These are phyloP conservation scores for Alternaria sp. DNA, from an alignment of 2,329 filamentous ascomycete genomes.

Conservation along the genomic window DNA sequence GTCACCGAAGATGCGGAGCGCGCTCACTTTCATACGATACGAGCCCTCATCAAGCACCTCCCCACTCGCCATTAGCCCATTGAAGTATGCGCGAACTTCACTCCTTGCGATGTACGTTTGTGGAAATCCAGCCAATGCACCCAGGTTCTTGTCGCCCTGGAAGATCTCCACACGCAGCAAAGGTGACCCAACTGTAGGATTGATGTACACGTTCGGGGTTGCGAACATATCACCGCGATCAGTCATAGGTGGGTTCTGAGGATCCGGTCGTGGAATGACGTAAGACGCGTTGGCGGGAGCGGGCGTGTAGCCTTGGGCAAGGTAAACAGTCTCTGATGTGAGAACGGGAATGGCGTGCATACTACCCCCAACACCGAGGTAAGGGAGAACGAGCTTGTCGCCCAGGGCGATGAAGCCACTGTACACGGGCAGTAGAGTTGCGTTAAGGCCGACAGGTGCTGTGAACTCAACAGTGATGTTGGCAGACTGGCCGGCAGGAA, in stretches of 20 bases:
- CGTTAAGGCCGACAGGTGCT: conserved; percentile 10
- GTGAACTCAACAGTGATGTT: neutral
- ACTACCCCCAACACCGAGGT: conserved; percentile 22
- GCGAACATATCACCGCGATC: conserved; percentile 10
- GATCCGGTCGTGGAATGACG: conserved; percentile 21
- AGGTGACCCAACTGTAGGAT: neutral
- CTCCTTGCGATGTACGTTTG: conserved; percentile 14
- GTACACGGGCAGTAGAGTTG: conserved; percentile 31
- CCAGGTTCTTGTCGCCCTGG: conserved; percentile 7
- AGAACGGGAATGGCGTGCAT: conserved; percentile 14
- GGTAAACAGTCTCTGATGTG: conserved; percentile 8
- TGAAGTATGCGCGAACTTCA: conserved; percentile 10
- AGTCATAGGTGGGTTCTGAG: conserved; percentile 8
- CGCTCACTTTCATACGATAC: conserved; percentile 22
- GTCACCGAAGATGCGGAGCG: conserved; percentile 19
- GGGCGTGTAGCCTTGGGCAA: conserved; percentile 17
- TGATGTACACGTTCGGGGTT: conserved; percentile 5
- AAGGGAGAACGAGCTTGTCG: conserved; percentile 24
- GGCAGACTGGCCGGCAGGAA: conserved; percentile 19
- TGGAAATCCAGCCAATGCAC: conserved; percentile 16
- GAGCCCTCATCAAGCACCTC: conserved; percentile 20
- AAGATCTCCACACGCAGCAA: conserved; percentile 18
- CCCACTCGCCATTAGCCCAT: conserved; percentile 27
- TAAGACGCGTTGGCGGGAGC: conserved; percentile 17
- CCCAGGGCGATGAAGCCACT: conserved; percentile 29